These are phyloP conservation scores for Daphne laureola DNA, from an alignment of 441 rosid genomes.

Conservation along the genomic window DNA sequence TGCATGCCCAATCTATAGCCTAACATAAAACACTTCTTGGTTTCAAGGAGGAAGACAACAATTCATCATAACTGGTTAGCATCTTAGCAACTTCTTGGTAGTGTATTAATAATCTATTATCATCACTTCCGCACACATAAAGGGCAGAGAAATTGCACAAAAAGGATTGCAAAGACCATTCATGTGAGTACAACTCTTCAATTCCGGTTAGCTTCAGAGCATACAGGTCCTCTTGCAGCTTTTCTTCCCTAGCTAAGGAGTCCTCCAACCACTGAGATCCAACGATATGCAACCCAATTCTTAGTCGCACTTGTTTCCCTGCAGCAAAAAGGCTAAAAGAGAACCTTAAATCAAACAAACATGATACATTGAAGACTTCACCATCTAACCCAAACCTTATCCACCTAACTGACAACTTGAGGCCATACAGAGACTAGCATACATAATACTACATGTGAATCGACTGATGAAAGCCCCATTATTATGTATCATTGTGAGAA, in stretches of 20 bases:
- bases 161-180: conserved; percentile 36
- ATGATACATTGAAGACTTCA: neutral
- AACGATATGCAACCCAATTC: conserved; percentile 51
- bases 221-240: conserved; percentile 53
- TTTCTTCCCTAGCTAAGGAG: conserved; percentile 48
- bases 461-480: too few species aligned
- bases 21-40: too few species aligned
- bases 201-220: conserved; percentile 42
- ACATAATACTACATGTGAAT: too few species aligned
- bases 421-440: too few species aligned
- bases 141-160: neutral
- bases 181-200: conserved; percentile 35
- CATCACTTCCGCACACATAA: too few species aligned
- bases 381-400: neutral
- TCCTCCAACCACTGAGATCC: conserved; percentile 73
- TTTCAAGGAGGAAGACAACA: too few species aligned
- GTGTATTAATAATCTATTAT: too few species aligned
- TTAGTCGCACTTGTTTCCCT: conserved; percentile 40
- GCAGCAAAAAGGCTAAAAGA: conserved; percentile 33
- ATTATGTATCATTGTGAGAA: too few species aligned
- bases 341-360: conserved; percentile 1
- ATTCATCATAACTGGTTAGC: too few species aligned
- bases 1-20: too few species aligned
- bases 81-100: too few species aligned
- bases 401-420: neutral